Base-by-base conservation (phyloP, 129 eudicot species). In the Tagetes erecta region DNA sequence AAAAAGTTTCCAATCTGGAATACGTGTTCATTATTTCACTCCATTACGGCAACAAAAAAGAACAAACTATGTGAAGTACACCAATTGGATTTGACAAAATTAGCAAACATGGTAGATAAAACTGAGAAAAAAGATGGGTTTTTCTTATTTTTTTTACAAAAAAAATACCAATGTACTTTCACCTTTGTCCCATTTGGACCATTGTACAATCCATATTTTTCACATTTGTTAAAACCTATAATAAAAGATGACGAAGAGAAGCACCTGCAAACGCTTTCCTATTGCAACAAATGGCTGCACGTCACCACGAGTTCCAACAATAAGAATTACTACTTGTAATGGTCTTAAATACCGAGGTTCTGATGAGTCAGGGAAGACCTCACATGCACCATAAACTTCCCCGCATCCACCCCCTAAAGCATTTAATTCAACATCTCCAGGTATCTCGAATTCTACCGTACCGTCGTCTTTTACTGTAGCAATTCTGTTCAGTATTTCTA, bases 261-360 rank as follows among this genome's bases (percentile, higher is more conserved):
- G 59, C 91, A 95, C 99, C 99, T 95, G 99, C 76, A 95, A 73
- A 64, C 87, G 84, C 75, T 95, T 95, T 5, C 94, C 99, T 38
- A 95, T 91, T 72, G 99, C 99, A 82, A 91, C 66, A 80, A 95
- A 95, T 50, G 99, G 99, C 70, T 95, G 99, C 76, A 95, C 99
- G 81, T 95, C 99, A 64, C 99, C 99, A 66, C 99, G 99, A 57
- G 99, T 95, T 70, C 99, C 99, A 70, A 95, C 99, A 70, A 95
- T 95, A 73, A 95, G 96, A 79, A 95, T 89, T 59, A 88, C 97
- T 71, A 95, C 69, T 84, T 91, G 97, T 73, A 95, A 55, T 14
- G 99, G 99, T 52, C 91, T 91, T 78, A 87, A 84, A 77, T 85
- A 76, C 53, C 82, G 92, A 77, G 91, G 90, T 67, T 91, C 99